These are phyloP conservation scores for Colletotrichum trifolii DNA, from an alignment of 2,329 filamentous ascomycete genomes.

Conservation along the genomic window DNA sequence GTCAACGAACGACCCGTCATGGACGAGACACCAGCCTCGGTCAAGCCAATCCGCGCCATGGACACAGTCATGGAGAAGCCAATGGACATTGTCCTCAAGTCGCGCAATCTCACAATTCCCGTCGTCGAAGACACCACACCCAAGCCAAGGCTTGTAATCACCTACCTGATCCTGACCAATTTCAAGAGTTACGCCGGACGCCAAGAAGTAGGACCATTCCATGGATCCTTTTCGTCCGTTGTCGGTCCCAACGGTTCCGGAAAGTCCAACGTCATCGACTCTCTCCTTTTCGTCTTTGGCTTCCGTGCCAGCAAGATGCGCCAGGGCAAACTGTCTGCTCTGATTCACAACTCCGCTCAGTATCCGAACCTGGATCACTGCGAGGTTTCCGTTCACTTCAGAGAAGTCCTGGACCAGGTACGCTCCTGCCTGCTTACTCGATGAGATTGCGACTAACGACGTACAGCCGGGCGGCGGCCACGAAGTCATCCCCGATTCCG, in stretches of 20 bases:
- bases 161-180: conserved; percentile 90
- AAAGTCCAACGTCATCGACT: conserved; percentile 99
- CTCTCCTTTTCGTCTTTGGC: conserved; percentile 97
- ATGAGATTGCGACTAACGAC: conserved; percentile 41
- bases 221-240: conserved; percentile 96
- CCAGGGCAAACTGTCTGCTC: conserved; percentile 95
- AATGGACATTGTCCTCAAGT: conserved; percentile 93
- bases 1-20: conserved; percentile 69
- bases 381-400: conserved; percentile 96
- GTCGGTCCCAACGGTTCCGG: conserved; percentile 98
- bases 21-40: conserved; percentile 60
- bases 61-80: conserved; percentile 85
- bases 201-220: conserved; percentile 96
- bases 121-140: conserved; percentile 80
- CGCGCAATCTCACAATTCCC: conserved; percentile 75
- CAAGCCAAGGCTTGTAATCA: conserved; percentile 91
- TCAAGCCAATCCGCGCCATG: conserved; percentile 80
- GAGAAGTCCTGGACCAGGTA: conserved; percentile 89
- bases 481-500: conserved; percentile 83
- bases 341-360: conserved; percentile 96
- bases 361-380: conserved; percentile 88
- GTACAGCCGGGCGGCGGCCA: conserved; percentile 72
- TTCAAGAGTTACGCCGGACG: conserved; percentile 99
- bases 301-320: conserved; percentile 99
- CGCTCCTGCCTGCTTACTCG: neutral